Conservation (phyloP, 1,284 basidiomycete genomes). For the Ganoderma resinaceum region DNA sequence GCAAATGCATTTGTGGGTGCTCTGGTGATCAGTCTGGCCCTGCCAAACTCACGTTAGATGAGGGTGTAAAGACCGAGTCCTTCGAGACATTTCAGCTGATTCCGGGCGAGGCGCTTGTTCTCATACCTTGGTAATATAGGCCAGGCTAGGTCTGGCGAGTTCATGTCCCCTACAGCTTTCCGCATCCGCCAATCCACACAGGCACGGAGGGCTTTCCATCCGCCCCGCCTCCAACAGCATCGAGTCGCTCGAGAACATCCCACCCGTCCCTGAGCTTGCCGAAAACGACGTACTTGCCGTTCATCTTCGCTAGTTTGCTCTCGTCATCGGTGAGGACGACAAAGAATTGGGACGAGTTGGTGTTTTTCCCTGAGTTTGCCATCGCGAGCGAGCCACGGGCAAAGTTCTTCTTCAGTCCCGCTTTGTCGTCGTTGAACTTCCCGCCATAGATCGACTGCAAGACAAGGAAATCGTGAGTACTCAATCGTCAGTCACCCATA, state of each 20-base stretch:
- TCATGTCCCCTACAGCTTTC: constrained; percentile 31
- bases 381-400: constrained; percentile 53
- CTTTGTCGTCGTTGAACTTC: constrained; percentile 57
- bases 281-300: constrained; percentile 56
- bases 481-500: background rate
- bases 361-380: constrained; percentile 55
- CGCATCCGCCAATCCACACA: constrained; percentile 55
- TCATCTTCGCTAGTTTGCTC: constrained; percentile 48
- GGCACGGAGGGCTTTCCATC: constrained; percentile 47
- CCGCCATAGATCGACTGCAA: constrained; percentile 55
- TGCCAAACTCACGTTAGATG: background rate
- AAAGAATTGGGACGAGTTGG: constrained; percentile 59
- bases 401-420: constrained; percentile 49
- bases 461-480: background rate
- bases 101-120: background rate
- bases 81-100: background rate
- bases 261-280: constrained; percentile 46
- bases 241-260: constrained; percentile 46
- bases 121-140: background rate
- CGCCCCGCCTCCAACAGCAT: constrained; percentile 41
- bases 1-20: background rate
- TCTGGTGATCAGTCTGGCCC: background rate
- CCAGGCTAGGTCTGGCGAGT: background rate
- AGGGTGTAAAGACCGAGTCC: background rate
- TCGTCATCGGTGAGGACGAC: constrained; percentile 52